Base-by-base conservation (phyloP, 106 monocot species). In the Allium sativum region DNA sequence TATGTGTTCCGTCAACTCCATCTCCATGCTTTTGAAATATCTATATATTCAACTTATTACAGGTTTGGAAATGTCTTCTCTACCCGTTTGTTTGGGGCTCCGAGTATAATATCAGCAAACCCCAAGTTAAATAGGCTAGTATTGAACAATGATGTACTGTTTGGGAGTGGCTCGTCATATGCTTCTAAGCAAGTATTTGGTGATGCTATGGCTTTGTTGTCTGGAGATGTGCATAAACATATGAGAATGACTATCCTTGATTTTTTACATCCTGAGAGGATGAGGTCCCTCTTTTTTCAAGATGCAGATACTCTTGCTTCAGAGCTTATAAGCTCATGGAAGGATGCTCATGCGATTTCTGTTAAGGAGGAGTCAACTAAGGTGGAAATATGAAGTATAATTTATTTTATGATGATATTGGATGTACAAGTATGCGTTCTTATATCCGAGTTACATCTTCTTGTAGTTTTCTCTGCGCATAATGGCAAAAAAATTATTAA, bases 61-160 rank as follows among this genome's bases (percentile, higher is more conserved):
- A 81, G 76, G 64, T 82, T 61, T 46, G 81, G 81, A 13, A 82
- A 73, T 53, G 70, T 67, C 48, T 82, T 69, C 61, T 17, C 64
- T 44, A 73, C 77, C 50, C 54, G 67, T 42, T 16, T 77, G 22
- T 65, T 82, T 14, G 77, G 81, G 12, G 53, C 40, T 18, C 69
- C 48, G 57, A 43, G 52, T 12, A 63, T 82, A 40, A 62, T 82
- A 44, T 82, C 81, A 12, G 73, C 77, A 19, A 77, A 82, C 52
- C 21, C 76, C 1, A 77, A 65, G n/a, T 16, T 82, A 15, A 82
- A 67, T 61, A 52, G 53, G 43, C 77, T 77, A 56, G 63, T 82
- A 18, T 44, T 82, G 12, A 73, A 70, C 73, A 82, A 82, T 20
- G 77, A 73, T 10, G 53, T 48, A 17, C 46, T 70, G 51, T 82